Conservation (phyloP, 2,329 filamentous ascomycete genomes). For the Elsinoe australis region DNA sequence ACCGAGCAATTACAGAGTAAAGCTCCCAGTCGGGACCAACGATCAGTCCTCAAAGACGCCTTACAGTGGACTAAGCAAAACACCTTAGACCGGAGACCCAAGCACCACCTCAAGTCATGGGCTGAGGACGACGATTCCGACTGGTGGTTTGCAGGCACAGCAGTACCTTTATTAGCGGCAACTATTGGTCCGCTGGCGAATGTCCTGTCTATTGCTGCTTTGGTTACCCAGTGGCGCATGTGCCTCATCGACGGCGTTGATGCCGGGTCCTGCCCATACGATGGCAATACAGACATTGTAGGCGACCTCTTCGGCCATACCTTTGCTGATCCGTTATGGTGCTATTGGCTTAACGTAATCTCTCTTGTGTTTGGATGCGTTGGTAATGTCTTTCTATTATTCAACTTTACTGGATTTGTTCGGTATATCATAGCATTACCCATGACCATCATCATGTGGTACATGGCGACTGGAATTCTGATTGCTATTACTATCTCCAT, state of each 20-base stretch:
- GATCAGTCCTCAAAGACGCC: not conserved
- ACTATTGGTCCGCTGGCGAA: constrained; percentile 81
- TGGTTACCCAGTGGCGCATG: constrained; percentile 73
- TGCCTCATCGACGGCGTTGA: constrained; percentile 36
- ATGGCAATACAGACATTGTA: constrained; percentile 26
- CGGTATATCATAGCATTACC: constrained; percentile 77
- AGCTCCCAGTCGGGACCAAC: no score
- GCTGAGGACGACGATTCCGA: constrained; percentile 29
- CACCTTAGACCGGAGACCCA: not conserved
- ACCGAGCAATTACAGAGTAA: no score
- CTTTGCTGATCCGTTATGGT: constrained; percentile 65
- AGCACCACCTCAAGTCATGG: constrained; percentile 23
- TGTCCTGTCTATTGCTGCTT: constrained; percentile 75
- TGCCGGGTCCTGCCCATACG: constrained; percentile 25
- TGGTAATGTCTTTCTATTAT: constrained; percentile 72
- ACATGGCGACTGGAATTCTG: constrained; percentile 52
- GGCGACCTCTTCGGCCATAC: constrained; percentile 50
- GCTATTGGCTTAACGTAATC: constrained; percentile 63
- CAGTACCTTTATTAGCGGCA: constrained; percentile 60
- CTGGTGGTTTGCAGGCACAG: constrained; percentile 34
- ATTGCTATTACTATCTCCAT: constrained; percentile 61
- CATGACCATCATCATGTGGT: constrained; percentile 75
- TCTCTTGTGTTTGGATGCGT: constrained; percentile 68
- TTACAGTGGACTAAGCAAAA: not conserved
- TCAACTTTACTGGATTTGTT: constrained; percentile 77